Evolutionary conservation across 2,329 filamentous ascomycete species (phyloP).

Genomic region (Penicillium capsulatum): DNA sequence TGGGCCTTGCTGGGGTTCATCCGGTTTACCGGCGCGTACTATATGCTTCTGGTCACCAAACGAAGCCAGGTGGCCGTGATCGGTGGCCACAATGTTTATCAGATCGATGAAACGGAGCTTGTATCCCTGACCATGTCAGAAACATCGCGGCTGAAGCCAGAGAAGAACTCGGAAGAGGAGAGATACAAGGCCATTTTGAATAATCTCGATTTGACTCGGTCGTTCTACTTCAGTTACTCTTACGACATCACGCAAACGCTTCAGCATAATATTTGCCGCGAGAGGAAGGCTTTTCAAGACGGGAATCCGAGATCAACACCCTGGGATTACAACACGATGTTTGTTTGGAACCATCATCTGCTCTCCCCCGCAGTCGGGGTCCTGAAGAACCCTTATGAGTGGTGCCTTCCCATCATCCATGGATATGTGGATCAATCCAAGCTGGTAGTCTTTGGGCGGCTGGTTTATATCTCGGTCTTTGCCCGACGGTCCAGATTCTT

Average conservation of each 20-base stretch:
- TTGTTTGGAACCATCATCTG: slow-evolving; percentile 94
- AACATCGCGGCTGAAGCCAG: slow-evolving; percentile 65
- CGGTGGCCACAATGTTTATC: slow-evolving; percentile 92
- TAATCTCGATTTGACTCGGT: slow-evolving; percentile 82
- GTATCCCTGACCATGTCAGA: slow-evolving; percentile 74
- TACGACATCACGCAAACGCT: slow-evolving; percentile 92
- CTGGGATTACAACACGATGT: slow-evolving; percentile 91
- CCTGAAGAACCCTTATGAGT: slow-evolving; percentile 81
- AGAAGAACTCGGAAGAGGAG: slow-evolving; percentile 82
- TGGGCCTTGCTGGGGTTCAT: slow-evolving; percentile 97
- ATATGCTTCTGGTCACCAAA: slow-evolving; percentile 96
- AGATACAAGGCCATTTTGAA: slow-evolving; percentile 84
- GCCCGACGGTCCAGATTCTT: slow-evolving; percentile 89
- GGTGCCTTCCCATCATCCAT: slow-evolving; percentile 93
- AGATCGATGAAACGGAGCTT: slow-evolving; percentile 88
- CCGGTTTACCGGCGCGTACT: slow-evolving; percentile 89
- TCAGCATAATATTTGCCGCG: slow-evolving; percentile 83
- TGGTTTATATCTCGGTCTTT: slow-evolving; percentile 89
- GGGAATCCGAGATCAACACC: slow-evolving; percentile 61
- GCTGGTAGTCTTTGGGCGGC: slow-evolving; percentile 78
- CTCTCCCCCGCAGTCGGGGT: slow-evolving; percentile 67
- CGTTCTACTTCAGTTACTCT: slow-evolving; percentile 98
- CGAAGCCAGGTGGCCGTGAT: slow-evolving; percentile 94
- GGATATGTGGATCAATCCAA: slow-evolving; percentile 92
- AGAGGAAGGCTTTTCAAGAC: slow-evolving; percentile 66